Conservation (phyloP, 2,329 filamentous ascomycete genomes). For the Trichoderma polysporum region DNA sequence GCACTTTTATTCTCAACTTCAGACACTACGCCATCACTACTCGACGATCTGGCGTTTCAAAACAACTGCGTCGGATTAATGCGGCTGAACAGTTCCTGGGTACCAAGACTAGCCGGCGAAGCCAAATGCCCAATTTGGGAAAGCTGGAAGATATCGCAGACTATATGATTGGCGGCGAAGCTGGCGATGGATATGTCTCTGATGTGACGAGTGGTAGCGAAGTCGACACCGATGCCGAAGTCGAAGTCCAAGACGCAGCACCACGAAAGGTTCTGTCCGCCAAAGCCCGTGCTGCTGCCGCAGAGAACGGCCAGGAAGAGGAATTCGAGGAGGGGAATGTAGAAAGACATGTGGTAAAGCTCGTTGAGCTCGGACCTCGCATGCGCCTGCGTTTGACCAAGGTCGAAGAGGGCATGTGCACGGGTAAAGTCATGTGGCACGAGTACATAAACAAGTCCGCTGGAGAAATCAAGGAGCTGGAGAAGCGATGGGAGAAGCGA, state of each 20-base stretch:
- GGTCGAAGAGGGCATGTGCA: constrained; percentile 90
- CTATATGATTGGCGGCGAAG: constrained; percentile 83
- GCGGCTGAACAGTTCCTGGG: constrained; percentile 77
- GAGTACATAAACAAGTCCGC: constrained; percentile 86
- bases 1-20: constrained; percentile 79
- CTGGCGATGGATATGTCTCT: constrained; percentile 76
- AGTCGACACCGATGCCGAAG: constrained; percentile 89
- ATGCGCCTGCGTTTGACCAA: constrained; percentile 89
- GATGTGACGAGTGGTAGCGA: constrained; percentile 86
- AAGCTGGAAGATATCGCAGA: constrained; percentile 92
- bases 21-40: constrained; percentile 96
- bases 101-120: constrained; percentile 61
- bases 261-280: constrained; percentile 62
- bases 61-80: constrained; percentile 78
- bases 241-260: constrained; percentile 73
- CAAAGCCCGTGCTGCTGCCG: constrained; percentile 45
- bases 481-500: constrained; percentile 77
- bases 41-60: constrained; percentile 79
- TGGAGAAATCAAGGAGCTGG: constrained; percentile 73
- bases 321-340: constrained; percentile 57
- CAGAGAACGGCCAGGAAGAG: constrained; percentile 42
- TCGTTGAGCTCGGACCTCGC: constrained; percentile 88
- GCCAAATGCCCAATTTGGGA: constrained; percentile 78
- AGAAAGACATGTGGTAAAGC: constrained; percentile 83
- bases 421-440: constrained; percentile 95